Base-by-base conservation (phyloP, 495 filamentous ascomycete genomes). In the Melanomma pulvis-pyrius region DNA sequence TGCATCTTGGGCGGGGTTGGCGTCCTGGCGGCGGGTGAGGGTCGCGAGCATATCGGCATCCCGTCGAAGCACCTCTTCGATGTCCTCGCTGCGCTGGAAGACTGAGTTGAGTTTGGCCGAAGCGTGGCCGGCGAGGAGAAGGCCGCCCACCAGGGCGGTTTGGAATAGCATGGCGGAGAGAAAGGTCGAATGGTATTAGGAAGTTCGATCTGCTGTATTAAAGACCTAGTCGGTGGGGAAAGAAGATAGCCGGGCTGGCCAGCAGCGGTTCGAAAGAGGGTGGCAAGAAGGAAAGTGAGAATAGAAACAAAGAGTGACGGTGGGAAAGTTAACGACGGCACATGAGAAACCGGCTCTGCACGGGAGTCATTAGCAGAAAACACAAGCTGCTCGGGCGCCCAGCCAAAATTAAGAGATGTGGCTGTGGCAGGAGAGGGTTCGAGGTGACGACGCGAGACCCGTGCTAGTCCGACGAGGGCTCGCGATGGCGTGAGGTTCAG, bases 201-300 rank as follows among this genome's bases (percentile, higher is more conserved):
- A 63, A 28, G 55, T 30, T 63, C 11, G 52, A 25, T 21, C 63
- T 62, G 63, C 29, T 63, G 41, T 65, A 68, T 72, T 72, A 72
- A 68, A 65, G 56, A 63, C 39, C 25, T 69, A 62, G 36, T 54
- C 15, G 49, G 47, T 48, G 64, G 34, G 50, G 30, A 64, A 63
- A n/a, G 59, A 61, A 22, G 47, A 34, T 56, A 24, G 46, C 54
- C 59, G 56, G 39, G 61, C 69, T 69, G 69, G 49, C 39, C 69
- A 72, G 69, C 69, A 72, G 69, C 69, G 65, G 46, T 44, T 44
- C 39, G 50, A 7, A 61, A 25, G 65, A 72, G 29, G 61, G 53
- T 54, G 55, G 61, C 48, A 36, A 65, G 56, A 65, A 65, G 36
- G 56, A 64, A 71, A 64, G 50, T 39, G 48, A n/a, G 46, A 24